phyloP scores from a whole-genome alignment of 495 filamentous ascomycete genomes.

The Saxispiralis lemnorum region DNA sequence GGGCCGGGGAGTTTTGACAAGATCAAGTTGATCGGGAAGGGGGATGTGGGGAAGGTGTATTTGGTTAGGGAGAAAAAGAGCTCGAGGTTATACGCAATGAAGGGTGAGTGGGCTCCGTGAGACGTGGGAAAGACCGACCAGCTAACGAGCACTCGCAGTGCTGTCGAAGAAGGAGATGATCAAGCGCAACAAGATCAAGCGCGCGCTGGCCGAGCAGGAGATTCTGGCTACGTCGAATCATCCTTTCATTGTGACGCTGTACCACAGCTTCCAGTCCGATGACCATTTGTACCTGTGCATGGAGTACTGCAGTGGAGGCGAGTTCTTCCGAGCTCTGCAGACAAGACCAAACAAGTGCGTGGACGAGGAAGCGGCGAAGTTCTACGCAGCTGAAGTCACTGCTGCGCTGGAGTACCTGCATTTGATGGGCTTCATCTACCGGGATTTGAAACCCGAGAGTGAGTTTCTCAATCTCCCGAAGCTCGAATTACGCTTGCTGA shows the following conservation, averaged over 20 bases:
- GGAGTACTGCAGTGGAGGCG: conserved; percentile 97
- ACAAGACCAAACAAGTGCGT: conserved; percentile 94
- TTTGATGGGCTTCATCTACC: conserved; percentile 98
- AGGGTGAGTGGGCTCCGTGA: conserved; percentile 42
- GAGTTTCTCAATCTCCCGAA: conserved; percentile 22
- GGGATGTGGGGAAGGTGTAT: conserved; percentile 96
- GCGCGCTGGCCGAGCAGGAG: conserved; percentile 91
- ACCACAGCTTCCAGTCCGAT: conserved; percentile 97
- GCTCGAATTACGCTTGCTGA: background rate
- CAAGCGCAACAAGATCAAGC: conserved; percentile 99
- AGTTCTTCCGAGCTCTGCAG: conserved; percentile 94
- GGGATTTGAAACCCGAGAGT: conserved; percentile 97
- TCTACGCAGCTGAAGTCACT: conserved; percentile 97
- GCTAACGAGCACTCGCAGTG: conserved; percentile 37
- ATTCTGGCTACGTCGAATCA: conserved; percentile 97
- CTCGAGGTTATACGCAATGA: conserved; percentile 90
- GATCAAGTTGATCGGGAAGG: conserved; percentile 97
- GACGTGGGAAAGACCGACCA: conserved; percentile 1
- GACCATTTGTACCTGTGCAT: conserved; percentile 97
- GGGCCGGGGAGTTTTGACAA: conserved; percentile 94
- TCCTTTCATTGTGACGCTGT: conserved; percentile 94
- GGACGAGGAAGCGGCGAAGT: conserved; percentile 86
- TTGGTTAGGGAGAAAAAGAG: conserved; percentile 96
- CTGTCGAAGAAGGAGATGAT: conserved; percentile 99
- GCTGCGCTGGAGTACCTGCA: conserved; percentile 93